Evolutionary conservation across 805 yeast species (phyloP).

Genomic region (Wickerhamiella sorbophila): DNA sequence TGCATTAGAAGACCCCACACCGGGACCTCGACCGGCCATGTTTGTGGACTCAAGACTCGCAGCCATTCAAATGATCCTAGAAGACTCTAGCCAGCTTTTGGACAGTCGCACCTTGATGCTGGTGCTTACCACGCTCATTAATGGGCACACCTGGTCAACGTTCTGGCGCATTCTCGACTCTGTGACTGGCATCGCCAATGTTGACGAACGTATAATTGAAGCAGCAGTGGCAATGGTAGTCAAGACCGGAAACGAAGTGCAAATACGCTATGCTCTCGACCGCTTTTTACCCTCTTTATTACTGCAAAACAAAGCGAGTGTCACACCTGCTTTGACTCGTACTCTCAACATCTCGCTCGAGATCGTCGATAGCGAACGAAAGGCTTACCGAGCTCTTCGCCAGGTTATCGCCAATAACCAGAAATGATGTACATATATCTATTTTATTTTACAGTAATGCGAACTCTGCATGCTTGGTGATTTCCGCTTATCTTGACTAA

Average conservation of each 20-base stretch:
- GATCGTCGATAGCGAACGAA: conserved; percentile 13
- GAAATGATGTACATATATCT: not conserved
- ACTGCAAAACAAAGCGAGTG: conserved; percentile 1
- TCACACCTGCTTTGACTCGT: conserved; percentile 9
- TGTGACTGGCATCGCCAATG: conserved; percentile 9
- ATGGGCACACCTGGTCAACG: conserved; percentile 16
- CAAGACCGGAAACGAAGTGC: conserved; percentile 18
- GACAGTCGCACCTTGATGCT: conserved; percentile 14
- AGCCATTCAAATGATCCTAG: conserved; percentile 9
- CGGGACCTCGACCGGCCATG: conserved; percentile 6
- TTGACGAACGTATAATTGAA: conserved; percentile 15
- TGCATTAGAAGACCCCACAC: conserved; percentile 17
- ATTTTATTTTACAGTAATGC: not conserved
- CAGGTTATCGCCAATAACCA: conserved; percentile 3
- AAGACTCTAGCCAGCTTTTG: conserved; percentile 6
- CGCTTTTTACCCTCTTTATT: conserved; percentile 15
- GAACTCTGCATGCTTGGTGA: not conserved
- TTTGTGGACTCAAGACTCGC: conserved; percentile 8
- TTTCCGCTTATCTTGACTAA: too few species aligned
- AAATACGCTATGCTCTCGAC: conserved; percentile 16
- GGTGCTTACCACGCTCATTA: conserved; percentile 20
- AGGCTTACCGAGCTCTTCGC: conserved; percentile 12
- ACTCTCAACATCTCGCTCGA: conserved; percentile 12
- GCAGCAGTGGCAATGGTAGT: conserved; percentile 20
- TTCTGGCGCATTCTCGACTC: conserved; percentile 23